A percentile compares a stretch with the other conserved stretches of the same genome.
Evolutionary conservation across 768 basidiomycete species (phyloP).

Genomic region (Psilocybe cyanescens): DNA sequence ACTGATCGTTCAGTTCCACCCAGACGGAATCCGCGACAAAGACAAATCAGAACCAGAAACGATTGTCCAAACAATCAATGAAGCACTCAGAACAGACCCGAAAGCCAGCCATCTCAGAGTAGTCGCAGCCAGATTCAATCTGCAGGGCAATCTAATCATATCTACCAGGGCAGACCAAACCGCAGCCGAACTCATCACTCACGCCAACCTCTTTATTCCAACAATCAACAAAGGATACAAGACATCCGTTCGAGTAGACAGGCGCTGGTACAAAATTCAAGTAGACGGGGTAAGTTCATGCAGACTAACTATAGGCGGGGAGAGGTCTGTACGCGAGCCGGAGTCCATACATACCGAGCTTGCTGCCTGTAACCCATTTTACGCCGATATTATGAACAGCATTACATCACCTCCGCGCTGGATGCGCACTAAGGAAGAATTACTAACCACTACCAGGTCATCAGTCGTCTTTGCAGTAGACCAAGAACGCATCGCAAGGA

Average conservation of each 20-base stretch:
- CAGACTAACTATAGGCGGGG: background rate
- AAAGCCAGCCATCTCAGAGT: constrained; percentile 15
- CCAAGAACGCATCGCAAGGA: no score
- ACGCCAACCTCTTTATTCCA: background rate
- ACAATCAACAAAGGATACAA: constrained; percentile 4
- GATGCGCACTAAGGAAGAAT: constrained; percentile 16
- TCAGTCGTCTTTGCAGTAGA: constrained; percentile 16
- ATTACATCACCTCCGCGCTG: constrained; percentile 12
- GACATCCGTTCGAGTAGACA: constrained; percentile 19
- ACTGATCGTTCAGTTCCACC: constrained; percentile 15
- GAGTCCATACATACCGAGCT: constrained; percentile 8
- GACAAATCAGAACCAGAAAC: background rate
- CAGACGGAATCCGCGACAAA: constrained; percentile 2
- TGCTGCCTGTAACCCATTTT: constrained; percentile 10
- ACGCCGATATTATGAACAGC: background rate
- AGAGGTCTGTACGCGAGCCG: background rate
- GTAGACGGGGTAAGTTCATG: constrained; percentile 20
- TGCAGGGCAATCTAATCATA: constrained; percentile 20
- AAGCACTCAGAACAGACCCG: background rate
- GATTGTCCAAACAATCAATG: background rate
- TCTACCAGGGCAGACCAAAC: constrained; percentile 21
- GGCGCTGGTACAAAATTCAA: constrained; percentile 22
- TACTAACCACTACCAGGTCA: background rate
- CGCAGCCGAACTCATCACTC: constrained; percentile 17
- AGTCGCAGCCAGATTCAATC: constrained; percentile 20